phyloP scores from a whole-genome alignment of 2,329 filamentous ascomycete genomes.

The Tetracladium maxilliforme region DNA sequence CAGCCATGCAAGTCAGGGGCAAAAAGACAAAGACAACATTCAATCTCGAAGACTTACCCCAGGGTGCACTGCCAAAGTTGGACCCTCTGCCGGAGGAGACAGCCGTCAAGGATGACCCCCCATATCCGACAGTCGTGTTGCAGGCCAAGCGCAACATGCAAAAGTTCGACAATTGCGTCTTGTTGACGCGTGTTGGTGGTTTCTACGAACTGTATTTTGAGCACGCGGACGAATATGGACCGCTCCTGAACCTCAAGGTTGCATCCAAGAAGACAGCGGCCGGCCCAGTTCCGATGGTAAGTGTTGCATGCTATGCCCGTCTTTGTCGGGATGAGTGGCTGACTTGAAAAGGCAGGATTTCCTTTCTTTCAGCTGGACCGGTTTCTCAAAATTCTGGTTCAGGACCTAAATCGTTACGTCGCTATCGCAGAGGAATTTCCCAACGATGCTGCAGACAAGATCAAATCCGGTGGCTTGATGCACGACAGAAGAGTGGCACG shows the following conservation, averaged over 20 bases:
- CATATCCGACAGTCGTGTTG: constrained; percentile 77
- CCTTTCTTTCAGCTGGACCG: constrained; percentile 86
- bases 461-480: constrained; percentile 63
- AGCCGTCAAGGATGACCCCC: constrained; percentile 28
- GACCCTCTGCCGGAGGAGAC: constrained; percentile 17
- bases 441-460: constrained; percentile 52
- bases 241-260: constrained; percentile 77
- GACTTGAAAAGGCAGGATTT: constrained; percentile 57
- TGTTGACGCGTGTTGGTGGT: constrained; percentile 82
- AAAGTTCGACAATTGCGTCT: constrained; percentile 78
- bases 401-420: constrained; percentile 81
- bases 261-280: constrained; percentile 63
- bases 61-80: constrained; percentile 29
- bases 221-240: constrained; percentile 80
- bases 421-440: constrained; percentile 89
- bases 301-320: constrained; percentile 3
- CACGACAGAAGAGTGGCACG: constrained; percentile 77
- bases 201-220: constrained; percentile 99
- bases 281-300: constrained; percentile 73
- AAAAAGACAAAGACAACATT: not conserved
- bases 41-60: too few species aligned
- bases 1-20: constrained; percentile 5
- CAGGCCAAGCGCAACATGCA: constrained; percentile 83
- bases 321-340: constrained; percentile 2
- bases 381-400: constrained; percentile 83